Base-by-base conservation (phyloP, 345 rosid genomes). In the Citrus maxima region DNA sequence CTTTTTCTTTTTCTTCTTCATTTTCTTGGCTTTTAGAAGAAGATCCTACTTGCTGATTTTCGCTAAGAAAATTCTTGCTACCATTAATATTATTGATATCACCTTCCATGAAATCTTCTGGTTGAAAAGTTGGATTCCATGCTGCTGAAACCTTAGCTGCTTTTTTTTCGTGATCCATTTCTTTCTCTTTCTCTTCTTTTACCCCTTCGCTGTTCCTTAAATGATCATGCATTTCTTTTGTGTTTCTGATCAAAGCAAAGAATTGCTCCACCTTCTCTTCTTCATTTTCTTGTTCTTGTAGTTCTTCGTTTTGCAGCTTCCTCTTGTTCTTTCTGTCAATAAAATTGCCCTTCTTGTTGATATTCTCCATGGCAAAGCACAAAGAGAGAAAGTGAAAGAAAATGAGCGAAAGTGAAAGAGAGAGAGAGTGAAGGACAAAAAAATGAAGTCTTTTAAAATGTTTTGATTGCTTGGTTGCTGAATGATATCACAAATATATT, bases 161-260 rank as follows among this genome's bases (percentile, higher is more conserved):
- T 19, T 51, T 22, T 30, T 54, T 68, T 58, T 65, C 76, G 14
- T 66, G 35, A 5, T 73, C 65, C 27, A 73, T 24, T 24, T 59
- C 55, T 30, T 54, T 58, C 5, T 30, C 35, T 10, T 56, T 22
- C 2, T 58, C 65, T 25, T 42, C 58, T 21, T 69, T 27, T n/a
- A 40, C 40, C 30, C 32, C 58, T 3, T 37, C 49, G 22, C 46
- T 34, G 1, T 37, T 66, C 4, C 18, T 73, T 6, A 77, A 12
- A 7, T 75, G 79, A 35, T 84, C 81, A 14, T 76, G 81, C 68
- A 78, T 51, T 9, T 74, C 86, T 67, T 64, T 78, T 22, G 81
- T 75, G 72, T 80, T 78, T 62, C 77, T 81, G 10, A 84, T 75
- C 81, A 84, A 58, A 2, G 86, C 84, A 73, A 77, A 84, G 81